A percentile compares a stretch with the other conserved stretches of the same genome.
These are phyloP conservation scores for Cyamopsis tetragonoloba DNA, from an alignment of 306 rosid genomes.

Conservation along the genomic window DNA sequence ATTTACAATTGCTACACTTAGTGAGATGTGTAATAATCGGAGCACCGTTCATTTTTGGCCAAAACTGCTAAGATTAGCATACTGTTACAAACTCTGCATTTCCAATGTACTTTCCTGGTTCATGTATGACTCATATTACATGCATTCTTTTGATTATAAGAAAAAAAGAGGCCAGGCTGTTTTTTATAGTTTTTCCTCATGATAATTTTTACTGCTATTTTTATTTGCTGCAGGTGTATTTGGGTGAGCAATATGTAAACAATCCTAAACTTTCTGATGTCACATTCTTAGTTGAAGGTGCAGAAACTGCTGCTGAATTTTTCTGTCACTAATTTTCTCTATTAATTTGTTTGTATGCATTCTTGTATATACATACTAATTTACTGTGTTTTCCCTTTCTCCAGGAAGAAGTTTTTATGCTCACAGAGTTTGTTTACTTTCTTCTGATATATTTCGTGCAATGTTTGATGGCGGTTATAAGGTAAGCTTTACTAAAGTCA, in stretches of 20 bases:
- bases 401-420: conserved; percentile 80
- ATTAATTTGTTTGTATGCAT: not conserved
- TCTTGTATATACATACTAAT: conserved; percentile 2
- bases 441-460: conserved; percentile 83
- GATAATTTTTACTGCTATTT: not conserved
- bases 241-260: conserved; percentile 81
- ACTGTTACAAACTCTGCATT: too few relatives aligned
- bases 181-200: not conserved
- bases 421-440: conserved; percentile 70
- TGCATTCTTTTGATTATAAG: too few relatives aligned
- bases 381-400: conserved; percentile 6
- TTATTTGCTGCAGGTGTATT: conserved; percentile 54
- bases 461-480: conserved; percentile 96
- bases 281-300: conserved; percentile 90
- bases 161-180: too few relatives aligned
- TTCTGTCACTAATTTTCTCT: not conserved
- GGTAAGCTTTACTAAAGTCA: conserved; percentile 46
- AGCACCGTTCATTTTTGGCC: too few relatives aligned
- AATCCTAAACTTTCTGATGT: conserved; percentile 72
- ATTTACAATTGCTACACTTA: too few relatives aligned
- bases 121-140: too few relatives aligned
- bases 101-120: too few relatives aligned
- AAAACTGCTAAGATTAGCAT: too few relatives aligned
- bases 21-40: too few relatives aligned
- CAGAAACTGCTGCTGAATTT: not conserved